Base-by-base conservation (phyloP, 129 eudicot species). In the Rutidosis leptorrhynchoides region DNA sequence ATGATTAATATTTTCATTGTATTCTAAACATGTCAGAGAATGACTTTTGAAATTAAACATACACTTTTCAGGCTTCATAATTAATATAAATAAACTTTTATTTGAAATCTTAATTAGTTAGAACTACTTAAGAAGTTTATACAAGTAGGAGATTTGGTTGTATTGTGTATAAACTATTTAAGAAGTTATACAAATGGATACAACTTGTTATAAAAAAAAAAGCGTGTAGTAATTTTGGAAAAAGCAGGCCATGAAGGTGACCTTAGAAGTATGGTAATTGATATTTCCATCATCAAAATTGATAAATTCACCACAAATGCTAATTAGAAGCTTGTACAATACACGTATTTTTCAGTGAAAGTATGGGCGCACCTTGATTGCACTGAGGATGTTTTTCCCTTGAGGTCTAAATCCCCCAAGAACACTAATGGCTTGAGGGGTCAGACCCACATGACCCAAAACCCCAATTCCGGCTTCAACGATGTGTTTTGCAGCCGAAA, bases 401-500 rank as follows among this genome's bases (percentile, higher is more conserved):
- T 93, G 99, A 35, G 99, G 99, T 71, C 96, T 82, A 78, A 93
- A 93, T 62, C 99, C 99, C 57, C 99, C 99, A 59, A 93, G 95
- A 80, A 93, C 99, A 60, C 98, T 93, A 68, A 93, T 89, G 33
- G 98, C 96, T 32, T 93, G 98, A 48, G 98, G 98, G 46, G 96
- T 93, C 63, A 93, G 85, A 11, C 98, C 98, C 12, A 88, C 98
- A 60, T 93, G 98, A 7, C 99, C 96, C 65, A 93, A 88, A 48
- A 93, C 99, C 0, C 96, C 99, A 68, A 93, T 93, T 15, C 99
- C 99, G 11, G 99, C 86, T 69, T 86, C 96, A 58, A 93, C 96
- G 70, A 93, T 93, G 73, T 88, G 84, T 81, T 93, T 93, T 25
- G 96, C 95, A 56, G 96, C 99, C 11, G 98, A 78, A 53, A 93